Evolutionary conservation across 1,284 basidiomycete species (phyloP), one percentile per base, ranked within the genome.

Genomic region (Boletus albobrunnescens): DNA sequence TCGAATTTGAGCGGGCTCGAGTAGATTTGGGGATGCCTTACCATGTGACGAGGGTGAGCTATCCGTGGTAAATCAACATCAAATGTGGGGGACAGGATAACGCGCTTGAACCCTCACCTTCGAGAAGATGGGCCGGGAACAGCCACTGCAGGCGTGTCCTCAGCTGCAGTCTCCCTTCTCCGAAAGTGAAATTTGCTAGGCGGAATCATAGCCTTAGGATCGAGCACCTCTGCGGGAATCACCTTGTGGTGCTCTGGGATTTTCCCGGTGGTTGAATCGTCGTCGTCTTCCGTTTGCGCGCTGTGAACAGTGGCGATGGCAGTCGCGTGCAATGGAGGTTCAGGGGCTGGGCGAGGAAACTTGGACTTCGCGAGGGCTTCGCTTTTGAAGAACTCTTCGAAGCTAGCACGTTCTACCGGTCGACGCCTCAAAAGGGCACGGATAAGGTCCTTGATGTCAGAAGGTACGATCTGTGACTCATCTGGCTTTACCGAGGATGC

Each of bases 341-440:
- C 56, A 11, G 65, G 56, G 3, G 56, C 56, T 50, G 70, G 78
- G 56, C 65, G 76, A 53, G 82, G 81, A 57, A 87, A 86, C 69
- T 87, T 91, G 36, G 81, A 84, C 52, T 84, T 87, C n/a, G 81
- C 84, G 61, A 92, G 75, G 7, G 90, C 90, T n/a, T 76, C 77
- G 54, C 84, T 87, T 35, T 75, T 74, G 63, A 99, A 99, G 69
- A 98, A 97, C 40, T 94, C 90, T 11, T 95, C 91, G 59, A 95
- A 99, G 52, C 78, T 84, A 44, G 92, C 86, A 4, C 96, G 79
- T 63, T 97, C 88, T 0, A 78, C 78, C 0, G 95, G 93, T 35
- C 87, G 81, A 28, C 91, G 83, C 66, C 88, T 94, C 36, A 99
- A 74, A 36, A 99, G 71, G 17, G 73, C 69, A 4, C 92, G 80